Conservation (phyloP, 169 alveolate genomes). For the Amoebophrya sp. region DNA sequence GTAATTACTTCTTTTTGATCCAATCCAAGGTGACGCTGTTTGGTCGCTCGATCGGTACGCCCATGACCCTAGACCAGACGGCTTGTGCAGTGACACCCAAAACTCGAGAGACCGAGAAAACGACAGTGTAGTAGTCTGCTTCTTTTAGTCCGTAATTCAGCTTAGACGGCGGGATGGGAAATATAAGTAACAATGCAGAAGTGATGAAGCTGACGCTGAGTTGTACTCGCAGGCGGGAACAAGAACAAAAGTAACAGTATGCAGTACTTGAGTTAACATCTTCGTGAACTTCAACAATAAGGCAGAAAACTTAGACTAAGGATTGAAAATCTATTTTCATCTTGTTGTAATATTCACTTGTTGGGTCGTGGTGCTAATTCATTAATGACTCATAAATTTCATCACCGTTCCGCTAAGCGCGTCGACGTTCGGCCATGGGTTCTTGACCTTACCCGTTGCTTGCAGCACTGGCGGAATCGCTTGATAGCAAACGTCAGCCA, state of each 20-base stretch:
- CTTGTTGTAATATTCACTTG: no score
- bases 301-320: no score
- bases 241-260: no score
- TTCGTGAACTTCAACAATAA: no score
- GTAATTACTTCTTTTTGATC: slow-evolving; percentile 27
- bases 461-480: slow-evolving; percentile 73
- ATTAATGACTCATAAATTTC: no score
- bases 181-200: no score
- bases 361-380: no score
- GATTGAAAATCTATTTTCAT: no score
- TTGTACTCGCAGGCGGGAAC: no score
- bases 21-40: slow-evolving; percentile 51
- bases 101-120: slow-evolving; percentile 87
- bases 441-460: slow-evolving; percentile 73
- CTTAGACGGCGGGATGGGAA: no score
- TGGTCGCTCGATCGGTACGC: slow-evolving; percentile 78
- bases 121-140: slow-evolving; percentile 83
- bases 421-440: slow-evolving; percentile 96
- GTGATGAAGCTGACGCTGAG: no score
- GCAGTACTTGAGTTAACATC: no score
- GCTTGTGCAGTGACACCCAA: slow-evolving; percentile 82
- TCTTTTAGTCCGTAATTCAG: slow-evolving; percentile 78
- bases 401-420: slow-evolving; percentile 85
- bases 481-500: slow-evolving; percentile 66
- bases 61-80: slow-evolving; percentile 69